phyloP scores from a whole-genome alignment of 2,329 filamentous ascomycete genomes.

The Didymella sp. region DNA sequence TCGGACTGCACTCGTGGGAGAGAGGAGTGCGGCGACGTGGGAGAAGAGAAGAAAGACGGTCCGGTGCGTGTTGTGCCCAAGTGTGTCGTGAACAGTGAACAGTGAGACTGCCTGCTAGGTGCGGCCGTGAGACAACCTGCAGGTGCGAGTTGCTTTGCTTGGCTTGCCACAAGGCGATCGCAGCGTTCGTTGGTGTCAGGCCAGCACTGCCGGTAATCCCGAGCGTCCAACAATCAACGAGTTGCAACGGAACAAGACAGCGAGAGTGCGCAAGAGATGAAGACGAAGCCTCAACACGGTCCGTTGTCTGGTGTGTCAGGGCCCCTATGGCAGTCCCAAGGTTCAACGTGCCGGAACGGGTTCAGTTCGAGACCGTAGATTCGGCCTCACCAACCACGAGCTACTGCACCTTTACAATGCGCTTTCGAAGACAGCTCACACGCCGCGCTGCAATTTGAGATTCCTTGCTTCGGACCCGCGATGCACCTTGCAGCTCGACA shows the following conservation, averaged over 20 bases:
- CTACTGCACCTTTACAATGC: constrained; percentile 15
- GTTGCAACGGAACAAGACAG: constrained; percentile 1
- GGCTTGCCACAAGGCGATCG: constrained; percentile 31
- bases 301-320: constrained; percentile 12
- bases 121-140: not conserved
- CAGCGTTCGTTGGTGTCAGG: constrained; percentile 5
- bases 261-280: constrained; percentile 6
- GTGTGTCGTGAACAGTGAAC: constrained; percentile 15
- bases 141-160: constrained; percentile 24
- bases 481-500: constrained; percentile 14
- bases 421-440: constrained; percentile 21
- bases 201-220: constrained; percentile 25
- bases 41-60: constrained; percentile 16
- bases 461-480: constrained; percentile 13
- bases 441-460: not conserved
- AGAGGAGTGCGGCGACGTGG: constrained; percentile 20
- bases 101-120: constrained; percentile 2
- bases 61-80: constrained; percentile 12
- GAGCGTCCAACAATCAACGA: constrained; percentile 15
- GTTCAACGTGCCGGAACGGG: not conserved
- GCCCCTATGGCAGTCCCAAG: not conserved
- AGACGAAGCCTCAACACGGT: constrained; percentile 4
- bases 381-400: constrained; percentile 22
- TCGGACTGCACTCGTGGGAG: constrained; percentile 1
- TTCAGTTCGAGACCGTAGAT: constrained; percentile 11